Evolutionary conservation across 306 rosid species (phyloP), one percentile per base, ranked within the genome.

Genomic region (Fragaria ananassa): DNA sequence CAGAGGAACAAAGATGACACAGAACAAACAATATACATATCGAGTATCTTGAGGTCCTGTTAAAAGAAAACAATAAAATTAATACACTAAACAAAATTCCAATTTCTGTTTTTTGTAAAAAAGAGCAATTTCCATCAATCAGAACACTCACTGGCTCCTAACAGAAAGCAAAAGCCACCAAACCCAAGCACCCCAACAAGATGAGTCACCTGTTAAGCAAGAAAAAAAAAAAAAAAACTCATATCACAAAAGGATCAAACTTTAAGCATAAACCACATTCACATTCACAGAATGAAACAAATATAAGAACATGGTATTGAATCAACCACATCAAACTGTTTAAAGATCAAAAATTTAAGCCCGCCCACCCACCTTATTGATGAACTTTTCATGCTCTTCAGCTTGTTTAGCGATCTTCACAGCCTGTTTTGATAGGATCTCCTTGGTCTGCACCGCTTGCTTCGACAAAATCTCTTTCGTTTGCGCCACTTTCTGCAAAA

Each of bases 31-130:
- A 79, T 91, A 94, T 25, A 91, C 94, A 80, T 86, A 86, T 25
- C 89, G 93, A 72, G 83, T 87, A 72, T 88, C 97, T 80, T 91
- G 97, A 42, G 98, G 98, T 74, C 98, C 98, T 94, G 91, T 68
- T 27, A 80, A 68, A 79, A 17, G 70, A 42, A 64, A 47, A 62
- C 1, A 31, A 62, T 57, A 56, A 50, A 58, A 1, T 50, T 4
- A 29, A 74, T 41, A 57, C 15, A 74, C 27, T 60, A 76, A 71
- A 29, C 25, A 60, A 13, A 73, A 57, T 56, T 3, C 19, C 11
- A 17, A 74, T 44, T 42, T 18, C 10, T 31, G 35, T 31, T 31
- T 31, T 31, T 31, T 31, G 35, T 31, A 3, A 31, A 31, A 31
- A 31, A 31, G 4, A 31, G 35, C 35, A 31, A 31, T 31, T 31